A percentile compares a stretch with the other conserved stretches of the same genome.
Evolutionary conservation across 2,329 filamentous ascomycete genomes (phyloP).

Genomic region (Cadophora luteo-olivacea): DNA sequence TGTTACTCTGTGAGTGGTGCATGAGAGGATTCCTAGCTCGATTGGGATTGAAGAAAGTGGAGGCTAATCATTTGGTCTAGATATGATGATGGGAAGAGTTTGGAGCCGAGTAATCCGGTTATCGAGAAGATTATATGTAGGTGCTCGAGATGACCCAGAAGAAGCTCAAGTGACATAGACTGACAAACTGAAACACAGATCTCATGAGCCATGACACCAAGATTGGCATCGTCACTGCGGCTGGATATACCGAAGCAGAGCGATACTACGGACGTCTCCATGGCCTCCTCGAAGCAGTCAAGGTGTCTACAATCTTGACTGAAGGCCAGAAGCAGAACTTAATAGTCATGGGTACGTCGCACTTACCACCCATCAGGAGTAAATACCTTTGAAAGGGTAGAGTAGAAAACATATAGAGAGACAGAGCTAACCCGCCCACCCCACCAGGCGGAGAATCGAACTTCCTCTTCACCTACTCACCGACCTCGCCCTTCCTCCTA

Average conservation of each 20-base stretch:
- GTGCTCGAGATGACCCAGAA: too few relatives aligned
- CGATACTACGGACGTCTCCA: slow-evolving; percentile 87
- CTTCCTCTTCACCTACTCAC: slow-evolving; percentile 85
- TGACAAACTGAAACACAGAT: slow-evolving; percentile 46
- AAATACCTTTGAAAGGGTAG: too few relatives aligned
- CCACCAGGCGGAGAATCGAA: slow-evolving; percentile 80
- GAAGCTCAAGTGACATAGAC: too few relatives aligned
- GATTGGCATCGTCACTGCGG: slow-evolving; percentile 95
- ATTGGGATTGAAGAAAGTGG: slow-evolving; percentile 59
- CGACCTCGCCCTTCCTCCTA: slow-evolving; percentile 69
- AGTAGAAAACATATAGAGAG: neutral
- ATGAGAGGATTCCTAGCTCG: slow-evolving; percentile 50
- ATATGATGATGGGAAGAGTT: slow-evolving; percentile 81
- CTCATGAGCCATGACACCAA: slow-evolving; percentile 80
- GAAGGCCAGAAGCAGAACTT: slow-evolving; percentile 76
- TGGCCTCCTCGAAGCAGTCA: slow-evolving; percentile 83
- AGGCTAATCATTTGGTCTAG: slow-evolving; percentile 37
- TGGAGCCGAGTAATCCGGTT: slow-evolving; percentile 78
- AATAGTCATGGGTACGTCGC: slow-evolving; percentile 73
- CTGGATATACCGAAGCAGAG: slow-evolving; percentile 87
- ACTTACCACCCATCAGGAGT: neutral
- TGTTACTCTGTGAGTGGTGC: slow-evolving; percentile 73
- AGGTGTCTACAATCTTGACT: slow-evolving; percentile 63
- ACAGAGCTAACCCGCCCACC: slow-evolving; percentile 9
- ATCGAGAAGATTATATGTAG: slow-evolving; percentile 64